A percentile compares a stretch with the other conserved stretches of the same genome.
phyloP scores from a whole-genome alignment of 768 basidiomycete species.

The Gloeophyllum trabeum region DNA sequence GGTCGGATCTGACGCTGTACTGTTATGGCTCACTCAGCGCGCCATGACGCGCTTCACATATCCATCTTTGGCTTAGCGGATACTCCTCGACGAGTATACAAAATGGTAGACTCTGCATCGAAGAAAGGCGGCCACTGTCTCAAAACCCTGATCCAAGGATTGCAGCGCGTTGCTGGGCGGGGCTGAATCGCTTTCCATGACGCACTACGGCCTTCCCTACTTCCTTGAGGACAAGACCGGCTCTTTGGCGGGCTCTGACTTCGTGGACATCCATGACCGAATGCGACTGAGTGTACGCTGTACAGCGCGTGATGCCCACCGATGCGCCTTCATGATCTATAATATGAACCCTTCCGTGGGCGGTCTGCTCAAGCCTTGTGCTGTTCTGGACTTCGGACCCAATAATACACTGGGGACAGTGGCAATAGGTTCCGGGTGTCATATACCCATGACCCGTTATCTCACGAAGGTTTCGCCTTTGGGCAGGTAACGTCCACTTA shows the following conservation, averaged over 20 bases:
- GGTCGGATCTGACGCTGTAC: too few relatives aligned
- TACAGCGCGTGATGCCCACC: slow-evolving; percentile 28
- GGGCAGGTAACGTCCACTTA: too few relatives aligned
- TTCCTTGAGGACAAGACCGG: slow-evolving; percentile 59
- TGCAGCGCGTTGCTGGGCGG: neutral
- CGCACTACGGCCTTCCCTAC: slow-evolving; percentile 43
- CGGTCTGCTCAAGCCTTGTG: slow-evolving; percentile 23
- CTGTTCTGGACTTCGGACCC: slow-evolving; percentile 34
- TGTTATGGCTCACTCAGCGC: neutral
- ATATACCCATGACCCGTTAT: slow-evolving; percentile 40
- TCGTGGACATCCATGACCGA: slow-evolving; percentile 53
- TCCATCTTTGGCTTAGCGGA: too few relatives aligned
- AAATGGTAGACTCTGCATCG: neutral
- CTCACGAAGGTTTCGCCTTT: slow-evolving; percentile 26
- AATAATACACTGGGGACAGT: slow-evolving; percentile 41
- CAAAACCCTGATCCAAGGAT: neutral
- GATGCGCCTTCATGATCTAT: slow-evolving; percentile 42
- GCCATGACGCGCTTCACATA: neutral
- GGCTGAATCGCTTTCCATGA: slow-evolving; percentile 13
- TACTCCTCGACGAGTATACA: neutral
- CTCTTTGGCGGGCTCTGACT: slow-evolving; percentile 39
- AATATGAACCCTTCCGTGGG: slow-evolving; percentile 23
- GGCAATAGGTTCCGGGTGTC: slow-evolving; percentile 24
- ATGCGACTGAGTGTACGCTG: slow-evolving; percentile 38
- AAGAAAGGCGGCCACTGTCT: neutral